phyloP scores from a whole-genome alignment of 352 stramenopile genomes.

The Globisporangium barbulae region DNA sequence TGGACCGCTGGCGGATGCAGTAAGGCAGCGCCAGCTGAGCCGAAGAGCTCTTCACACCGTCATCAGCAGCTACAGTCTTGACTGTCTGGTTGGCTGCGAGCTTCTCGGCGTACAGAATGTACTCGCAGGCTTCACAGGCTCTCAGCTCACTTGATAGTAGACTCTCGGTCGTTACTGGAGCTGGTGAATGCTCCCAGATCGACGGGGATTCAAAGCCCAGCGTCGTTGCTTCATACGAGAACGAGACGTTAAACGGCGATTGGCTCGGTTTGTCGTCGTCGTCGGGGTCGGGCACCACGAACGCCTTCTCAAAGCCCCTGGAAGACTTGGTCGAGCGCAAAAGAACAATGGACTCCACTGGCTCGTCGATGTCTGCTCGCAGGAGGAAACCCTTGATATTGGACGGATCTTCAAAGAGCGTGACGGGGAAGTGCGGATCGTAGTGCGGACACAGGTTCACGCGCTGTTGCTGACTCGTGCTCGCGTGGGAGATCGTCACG shows the following conservation, averaged over 20 bases:
- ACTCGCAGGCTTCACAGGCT: constrained; percentile 26
- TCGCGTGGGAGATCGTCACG: constrained; percentile 21
- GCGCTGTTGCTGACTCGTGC: constrained; percentile 6
- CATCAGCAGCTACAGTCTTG: not conserved
- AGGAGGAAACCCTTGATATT: constrained; percentile 30
- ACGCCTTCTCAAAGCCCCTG: constrained; percentile 22
- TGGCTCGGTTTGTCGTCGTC: not conserved
- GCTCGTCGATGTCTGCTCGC: constrained; percentile 13
- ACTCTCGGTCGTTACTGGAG: not conserved
- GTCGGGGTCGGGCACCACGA: constrained; percentile 7
- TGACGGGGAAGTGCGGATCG: constrained; percentile 19
- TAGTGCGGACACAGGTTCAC: constrained; percentile 27
- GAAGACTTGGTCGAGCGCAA: constrained; percentile 26
- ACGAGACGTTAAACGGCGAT: constrained; percentile 16
- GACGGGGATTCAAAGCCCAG: constrained; percentile 19
- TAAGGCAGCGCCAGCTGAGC: constrained; percentile 19
- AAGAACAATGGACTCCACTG: constrained; percentile 21
- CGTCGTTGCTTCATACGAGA: constrained; percentile 17
- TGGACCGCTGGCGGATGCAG: constrained; percentile 17
- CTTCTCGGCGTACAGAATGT: constrained; percentile 25
- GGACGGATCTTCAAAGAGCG: constrained; percentile 18
- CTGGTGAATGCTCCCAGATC: constrained; percentile 16
- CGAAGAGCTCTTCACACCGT: not conserved
- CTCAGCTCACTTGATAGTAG: not conserved
- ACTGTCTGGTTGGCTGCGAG: constrained; percentile 10